Base-by-base conservation (phyloP, 495 filamentous ascomycete species). In the Penicillium verhagenii region DNA sequence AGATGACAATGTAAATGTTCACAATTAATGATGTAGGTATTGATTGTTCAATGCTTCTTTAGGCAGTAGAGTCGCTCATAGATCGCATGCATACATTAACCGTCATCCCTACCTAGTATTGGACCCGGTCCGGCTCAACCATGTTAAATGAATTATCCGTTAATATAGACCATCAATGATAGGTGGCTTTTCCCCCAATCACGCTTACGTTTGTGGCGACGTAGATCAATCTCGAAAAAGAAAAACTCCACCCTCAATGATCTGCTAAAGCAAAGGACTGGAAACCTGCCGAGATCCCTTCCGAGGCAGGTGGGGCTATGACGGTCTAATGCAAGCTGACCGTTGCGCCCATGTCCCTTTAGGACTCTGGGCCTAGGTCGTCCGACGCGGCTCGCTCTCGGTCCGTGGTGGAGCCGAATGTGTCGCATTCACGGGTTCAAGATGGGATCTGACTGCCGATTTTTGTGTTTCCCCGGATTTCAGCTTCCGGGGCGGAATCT, bases 381-480 rank as follows among this genome's bases (percentile, higher is more conserved):
- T 50, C 47, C 47, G 47, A 50, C 47, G 31, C 47, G 47, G 47
- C 24, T 20, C 20, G 37, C 49, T 29, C n/a, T 16, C 20, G n/a
- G 21, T 28, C 37, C 49, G 49, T 21, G 21, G 49, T 52, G 49
- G 49, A 52, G 11, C 23, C 49, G 13, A 11, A 3, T 13, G 47
- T 16, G 39, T 23, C 2, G 13, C 0, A 44, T 23, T 23, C 42
- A 45, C 42, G 42, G 42, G 42, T 45, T n/a, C 42, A 14, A 45
- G 42, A 6, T 14, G 25, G 23, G 16, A 40, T 29, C 21, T 40
- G 14, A 20, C 35, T 52, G 37, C 37, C 49, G 49, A 23, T 39
- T 37, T 16, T 13, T 24, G n/a, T n/a, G 6, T 23, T 52, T 52
- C 49, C 49, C 49, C 49, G 37, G 49, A 52, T 52, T 52, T 16